phyloP scores from a whole-genome alignment of 2,329 filamentous ascomycete species.

The Fusarium graminum region DNA sequence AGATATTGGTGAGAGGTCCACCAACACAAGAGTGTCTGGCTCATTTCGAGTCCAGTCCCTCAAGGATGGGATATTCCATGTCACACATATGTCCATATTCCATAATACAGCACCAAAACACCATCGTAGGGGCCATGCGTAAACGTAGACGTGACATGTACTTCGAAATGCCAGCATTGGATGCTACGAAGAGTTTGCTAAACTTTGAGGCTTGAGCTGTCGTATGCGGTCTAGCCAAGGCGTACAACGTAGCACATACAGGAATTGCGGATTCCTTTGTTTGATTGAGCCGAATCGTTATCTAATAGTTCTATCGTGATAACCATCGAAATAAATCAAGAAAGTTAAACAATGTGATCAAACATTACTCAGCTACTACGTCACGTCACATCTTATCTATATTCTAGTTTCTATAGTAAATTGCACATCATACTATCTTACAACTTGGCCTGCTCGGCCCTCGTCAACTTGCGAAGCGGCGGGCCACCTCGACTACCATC shows the following conservation, averaged over 20 bases:
- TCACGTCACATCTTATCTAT: background rate
- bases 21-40: background rate
- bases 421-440: constrained; percentile 1
- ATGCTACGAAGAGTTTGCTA: background rate
- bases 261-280: background rate
- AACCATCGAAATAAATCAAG: too few species aligned
- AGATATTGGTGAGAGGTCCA: constrained; percentile 1
- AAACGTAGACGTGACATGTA: constrained; percentile 42
- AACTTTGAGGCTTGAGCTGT: too few species aligned
- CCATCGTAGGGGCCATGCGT: constrained; percentile 43
- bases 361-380: background rate
- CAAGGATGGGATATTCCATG: constrained; percentile 31
- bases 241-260: background rate
- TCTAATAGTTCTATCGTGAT: background rate
- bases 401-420: background rate
- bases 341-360: background rate
- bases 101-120: constrained; percentile 42
- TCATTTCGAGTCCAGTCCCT: constrained; percentile 9
- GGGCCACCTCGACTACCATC: constrained; percentile 52
- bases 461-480: constrained; percentile 43
- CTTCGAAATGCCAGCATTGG: background rate
- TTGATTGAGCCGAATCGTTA: background rate
- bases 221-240: background rate
- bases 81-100: constrained; percentile 40
- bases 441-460: constrained; percentile 49